phyloP scores from a whole-genome alignment of 371 early-diverging fungal species.

The Syncephalastrum sp. region DNA sequence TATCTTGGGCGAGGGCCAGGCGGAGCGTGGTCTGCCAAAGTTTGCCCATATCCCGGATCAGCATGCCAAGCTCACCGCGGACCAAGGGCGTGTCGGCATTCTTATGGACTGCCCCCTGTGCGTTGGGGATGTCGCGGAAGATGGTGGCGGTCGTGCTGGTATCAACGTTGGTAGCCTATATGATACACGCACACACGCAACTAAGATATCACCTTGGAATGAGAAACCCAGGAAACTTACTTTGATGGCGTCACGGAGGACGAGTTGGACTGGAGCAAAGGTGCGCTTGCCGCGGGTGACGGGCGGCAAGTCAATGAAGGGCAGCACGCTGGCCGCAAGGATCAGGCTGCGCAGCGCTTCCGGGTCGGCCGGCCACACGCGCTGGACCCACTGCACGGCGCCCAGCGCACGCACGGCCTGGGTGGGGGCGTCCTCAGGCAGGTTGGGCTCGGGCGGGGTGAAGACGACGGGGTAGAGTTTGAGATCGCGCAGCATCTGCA shows the following conservation, averaged over 20 bases:
- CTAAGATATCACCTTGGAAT: no score
- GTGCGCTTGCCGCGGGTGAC: not conserved
- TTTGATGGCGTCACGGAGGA: constrained; percentile 41
- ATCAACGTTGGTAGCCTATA: constrained; percentile 39
- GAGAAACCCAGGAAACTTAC: constrained; percentile 11
- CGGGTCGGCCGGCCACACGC: not conserved
- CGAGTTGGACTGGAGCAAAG: constrained; percentile 24
- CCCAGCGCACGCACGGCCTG: constrained; percentile 46
- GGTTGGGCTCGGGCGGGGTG: constrained; percentile 36
- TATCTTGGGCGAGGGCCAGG: constrained; percentile 55
- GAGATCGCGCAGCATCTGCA: constrained; percentile 51
- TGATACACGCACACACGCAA: no score
- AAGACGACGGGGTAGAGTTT: constrained; percentile 60
- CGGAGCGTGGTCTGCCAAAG: constrained; percentile 69
- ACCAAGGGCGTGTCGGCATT: constrained; percentile 9
- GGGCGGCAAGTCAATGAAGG: not conserved
- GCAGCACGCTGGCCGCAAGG: no score
- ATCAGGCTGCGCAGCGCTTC: constrained; percentile 7
- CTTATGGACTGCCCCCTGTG: constrained; percentile 19
- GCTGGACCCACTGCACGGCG: constrained; percentile 43
- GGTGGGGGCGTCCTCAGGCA: constrained; percentile 20
- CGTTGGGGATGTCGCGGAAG: constrained; percentile 32
- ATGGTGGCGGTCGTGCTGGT: constrained; percentile 41
- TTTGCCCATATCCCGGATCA: constrained; percentile 52
- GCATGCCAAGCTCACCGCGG: constrained; percentile 44